Percentiles rank a stretch among this genome's conserved stretches.
phyloP scores from a whole-genome alignment of 805 yeast genomes.

The Metschnikowia matae region DNA sequence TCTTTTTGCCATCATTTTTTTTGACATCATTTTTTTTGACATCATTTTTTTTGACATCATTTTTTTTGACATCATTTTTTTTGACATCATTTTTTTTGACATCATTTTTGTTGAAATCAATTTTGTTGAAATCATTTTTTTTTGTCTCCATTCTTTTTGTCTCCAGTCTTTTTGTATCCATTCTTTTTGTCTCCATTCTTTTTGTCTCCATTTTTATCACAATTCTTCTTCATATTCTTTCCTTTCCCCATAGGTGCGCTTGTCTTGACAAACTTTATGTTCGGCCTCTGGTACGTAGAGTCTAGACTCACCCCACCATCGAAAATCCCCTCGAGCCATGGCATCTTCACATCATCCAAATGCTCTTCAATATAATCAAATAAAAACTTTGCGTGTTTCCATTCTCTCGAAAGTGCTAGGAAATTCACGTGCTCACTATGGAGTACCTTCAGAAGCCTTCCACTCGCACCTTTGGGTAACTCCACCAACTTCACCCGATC shows the following conservation, averaged over 20 bases:
- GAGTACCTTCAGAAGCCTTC: constrained; percentile 27
- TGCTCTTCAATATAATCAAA: constrained; percentile 25
- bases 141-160: background rate
- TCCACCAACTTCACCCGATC: constrained; percentile 53
- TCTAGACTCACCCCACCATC: constrained; percentile 8
- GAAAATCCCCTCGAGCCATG: constrained; percentile 41
- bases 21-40: background rate
- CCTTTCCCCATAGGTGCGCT: constrained; percentile 11
- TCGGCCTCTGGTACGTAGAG: constrained; percentile 8
- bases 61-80: constrained; percentile 1
- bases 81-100: background rate
- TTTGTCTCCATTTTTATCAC: background rate
- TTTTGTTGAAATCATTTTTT: too few species aligned
- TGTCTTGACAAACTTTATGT: constrained; percentile 13
- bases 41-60: background rate
- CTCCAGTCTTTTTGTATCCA: too few species aligned
- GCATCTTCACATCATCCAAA: constrained; percentile 38
- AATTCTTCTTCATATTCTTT: background rate
- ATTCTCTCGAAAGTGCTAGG: constrained; percentile 30
- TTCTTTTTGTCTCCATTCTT: background rate
- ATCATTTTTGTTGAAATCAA: background rate
- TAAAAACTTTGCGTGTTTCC: constrained; percentile 26
- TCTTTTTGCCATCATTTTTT: background rate
- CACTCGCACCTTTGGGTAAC: constrained; percentile 47
- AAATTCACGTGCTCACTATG: constrained; percentile 28